Evolutionary conservation across 2,329 filamentous ascomycete species (phyloP), one percentile per base, ranked within the genome.

Genomic region (Fusarium bactridioides): DNA sequence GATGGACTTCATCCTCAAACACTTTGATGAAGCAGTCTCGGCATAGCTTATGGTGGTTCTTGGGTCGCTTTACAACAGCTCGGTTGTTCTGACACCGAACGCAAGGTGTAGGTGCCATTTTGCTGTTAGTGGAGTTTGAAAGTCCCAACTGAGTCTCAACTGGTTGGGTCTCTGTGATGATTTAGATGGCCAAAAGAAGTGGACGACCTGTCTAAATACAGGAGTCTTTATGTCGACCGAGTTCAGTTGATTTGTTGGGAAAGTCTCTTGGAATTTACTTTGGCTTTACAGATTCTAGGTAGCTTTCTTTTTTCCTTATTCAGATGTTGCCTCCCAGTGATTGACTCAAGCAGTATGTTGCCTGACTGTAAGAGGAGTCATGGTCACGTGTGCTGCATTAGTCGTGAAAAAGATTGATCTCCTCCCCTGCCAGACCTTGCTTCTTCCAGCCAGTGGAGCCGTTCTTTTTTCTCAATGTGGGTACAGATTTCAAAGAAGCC

Each of bases 1-100:
- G 92, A 80, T 98, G 95, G 53, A 97, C 91, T 84, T 99, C 96
- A 70, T 93, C 90, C 82, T 99, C 96, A 79, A 99, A 99, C 50
- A 96, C 88, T 16, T 84, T 78, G 61, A 97, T 89, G 82, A 99
- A 99, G 82, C 96, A 99, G 9, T 86, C 82, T 77, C 93, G 94
- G 87, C 96, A 99, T 51, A 99, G 88, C 78, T 97, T 97, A 76
- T 97, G 91, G 77, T 97, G 91, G 79, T 98, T 97, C 82, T 98
- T 98, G 3, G 96, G 95, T 33, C 96, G 90, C 70, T 98, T 94
- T 64, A 99, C 96, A 25, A 97, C 88, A 10, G 96, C 95, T 67
- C 95, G 90, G 70, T 92, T 88, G 27, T 86, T 88, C 72, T 92
- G 88, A 84, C 96, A 99, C 72, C 91, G 85, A 57, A 90, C 90